Base-by-base conservation (phyloP, 352 stramenopile genomes). In the Pythium rhizo-oryzae region DNA sequence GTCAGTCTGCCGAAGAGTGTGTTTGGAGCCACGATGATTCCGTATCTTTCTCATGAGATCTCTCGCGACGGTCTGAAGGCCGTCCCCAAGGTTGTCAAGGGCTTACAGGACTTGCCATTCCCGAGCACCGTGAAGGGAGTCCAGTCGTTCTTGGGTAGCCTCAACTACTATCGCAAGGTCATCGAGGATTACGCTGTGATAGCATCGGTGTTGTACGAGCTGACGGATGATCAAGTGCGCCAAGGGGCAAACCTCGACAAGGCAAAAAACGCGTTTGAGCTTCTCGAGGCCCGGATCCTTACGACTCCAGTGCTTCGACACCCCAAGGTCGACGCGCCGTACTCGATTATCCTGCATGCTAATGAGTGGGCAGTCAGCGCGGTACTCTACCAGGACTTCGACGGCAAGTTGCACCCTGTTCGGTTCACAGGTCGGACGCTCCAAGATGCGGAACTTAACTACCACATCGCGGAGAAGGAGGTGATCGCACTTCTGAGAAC, bases 291-390 rank as follows among this genome's bases (percentile, higher is more conserved):
- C 3, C 59, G 63, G 23, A 52, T 80, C 12, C 47, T 63, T 0
- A 63, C 69, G 11, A 52, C 66, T 8, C 69, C 62, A 1, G 1
- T 75, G 15, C 43, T 76, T 0, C 43, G 67, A 6, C 62, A 79
- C 21, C 62, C 47, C n/a, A n/a, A 25, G 62, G 72, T 16, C 56
- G 53, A 5, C 2, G 3, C 18, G 12, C 64, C 71, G 44, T 79
- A 60, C 21, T 37, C 62, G 8, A 64, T 79, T 19, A 66, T 79
- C 8, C 18, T 64, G 7, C 67, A 78, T 44, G 56, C 73, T 0
- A 75, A 73, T 43, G 1, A 21, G 9, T 77, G 69, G 73, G 73
- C 65, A 0, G 63, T 75, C 30, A 64, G 69, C 30, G 69, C 73
- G 4, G 65, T 74, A 2, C 33, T 80, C 39, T 59, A 30, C 12